A percentile compares a stretch with the other conserved stretches of the same genome.
Conservation (phyloP, 2,329 filamentous ascomycete species). For the Fusarium nisikadoi region DNA sequence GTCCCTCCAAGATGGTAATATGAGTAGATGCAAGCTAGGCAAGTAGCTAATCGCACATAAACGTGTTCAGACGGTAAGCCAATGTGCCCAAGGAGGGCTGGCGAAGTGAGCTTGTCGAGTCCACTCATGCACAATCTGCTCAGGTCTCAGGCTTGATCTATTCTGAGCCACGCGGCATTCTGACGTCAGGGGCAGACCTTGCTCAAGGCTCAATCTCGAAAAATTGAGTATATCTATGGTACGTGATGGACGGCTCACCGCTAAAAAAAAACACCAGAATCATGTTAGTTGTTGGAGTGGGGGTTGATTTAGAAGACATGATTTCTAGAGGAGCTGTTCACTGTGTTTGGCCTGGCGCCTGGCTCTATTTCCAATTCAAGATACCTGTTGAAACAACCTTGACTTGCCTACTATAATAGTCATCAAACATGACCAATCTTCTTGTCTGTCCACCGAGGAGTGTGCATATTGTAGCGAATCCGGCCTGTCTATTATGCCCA, state of each 20-base stretch:
- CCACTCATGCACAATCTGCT: not conserved
- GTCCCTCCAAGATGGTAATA: not conserved
- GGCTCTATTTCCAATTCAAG: conserved; percentile 30
- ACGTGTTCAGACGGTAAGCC: not conserved
- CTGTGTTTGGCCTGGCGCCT: conserved; percentile 4
- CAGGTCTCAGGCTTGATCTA: not conserved
- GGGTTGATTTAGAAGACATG: conserved; percentile 1
- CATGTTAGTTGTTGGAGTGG: conserved; percentile 8
- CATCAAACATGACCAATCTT: conserved; percentile 5
- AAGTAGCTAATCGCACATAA: not conserved
- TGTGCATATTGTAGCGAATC: conserved; percentile 28
- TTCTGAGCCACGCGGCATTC: not conserved
- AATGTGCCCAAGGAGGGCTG: not conserved
- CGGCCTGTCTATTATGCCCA: not conserved
- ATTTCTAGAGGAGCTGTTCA: conserved; percentile 15
- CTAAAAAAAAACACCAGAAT: conserved; percentile 24
- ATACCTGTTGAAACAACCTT: conserved; percentile 11
- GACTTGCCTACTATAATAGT: conserved; percentile 10
- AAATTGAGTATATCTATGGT: not conserved
- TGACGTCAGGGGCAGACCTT: conserved; percentile 16
- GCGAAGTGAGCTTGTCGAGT: not conserved
- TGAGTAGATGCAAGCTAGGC: not conserved
- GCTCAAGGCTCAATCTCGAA: not conserved
- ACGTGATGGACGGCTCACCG: conserved; percentile 32
- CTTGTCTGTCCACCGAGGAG: conserved; percentile 13